Evolutionary conservation across 805 yeast genomes (phyloP).

Genomic region (Candida nemodendra): DNA sequence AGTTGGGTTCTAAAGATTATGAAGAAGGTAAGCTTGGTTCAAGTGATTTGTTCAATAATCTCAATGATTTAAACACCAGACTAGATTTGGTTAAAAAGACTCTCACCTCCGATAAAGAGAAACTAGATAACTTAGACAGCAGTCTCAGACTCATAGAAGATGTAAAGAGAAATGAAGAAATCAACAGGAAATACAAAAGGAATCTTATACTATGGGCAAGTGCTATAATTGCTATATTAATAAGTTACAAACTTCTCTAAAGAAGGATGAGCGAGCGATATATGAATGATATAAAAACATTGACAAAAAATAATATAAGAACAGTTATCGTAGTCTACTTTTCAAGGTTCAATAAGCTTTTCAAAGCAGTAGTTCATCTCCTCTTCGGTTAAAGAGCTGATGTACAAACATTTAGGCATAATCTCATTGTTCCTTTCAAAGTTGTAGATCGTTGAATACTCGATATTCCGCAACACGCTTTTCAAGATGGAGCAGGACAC

Average conservation of each 20-base stretch:
- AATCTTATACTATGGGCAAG: slow-evolving; percentile 9
- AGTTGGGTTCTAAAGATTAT: slow-evolving; percentile 30
- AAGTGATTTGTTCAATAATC: slow-evolving; percentile 24
- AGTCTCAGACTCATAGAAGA: slow-evolving; percentile 19
- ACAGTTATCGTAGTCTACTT: no score
- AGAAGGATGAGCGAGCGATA: background rate
- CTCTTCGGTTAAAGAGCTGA: slow-evolving; percentile 68
- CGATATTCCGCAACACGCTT: slow-evolving; percentile 74
- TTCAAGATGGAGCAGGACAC: slow-evolving; percentile 76
- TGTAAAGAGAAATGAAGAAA: slow-evolving; percentile 16
- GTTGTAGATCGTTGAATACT: slow-evolving; percentile 74
- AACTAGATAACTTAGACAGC: slow-evolving; percentile 21
- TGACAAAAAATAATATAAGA: no score
- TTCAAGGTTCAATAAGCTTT: slow-evolving; percentile 18
- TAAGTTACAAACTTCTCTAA: slow-evolving; percentile 8
- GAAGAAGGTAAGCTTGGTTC: slow-evolving; percentile 21
- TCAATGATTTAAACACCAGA: slow-evolving; percentile 29
- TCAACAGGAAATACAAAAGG: slow-evolving; percentile 12
- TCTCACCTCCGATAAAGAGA: slow-evolving; percentile 21
- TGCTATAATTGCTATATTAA: slow-evolving; percentile 8
- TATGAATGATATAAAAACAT: background rate
- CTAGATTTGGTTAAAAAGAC: slow-evolving; percentile 24
- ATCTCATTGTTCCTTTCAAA: slow-evolving; percentile 58
- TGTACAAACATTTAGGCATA: slow-evolving; percentile 79
- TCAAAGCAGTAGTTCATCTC: slow-evolving; percentile 54